phyloP scores from a whole-genome alignment of 257 asterid genomes.

The Capsicum baccatum region DNA sequence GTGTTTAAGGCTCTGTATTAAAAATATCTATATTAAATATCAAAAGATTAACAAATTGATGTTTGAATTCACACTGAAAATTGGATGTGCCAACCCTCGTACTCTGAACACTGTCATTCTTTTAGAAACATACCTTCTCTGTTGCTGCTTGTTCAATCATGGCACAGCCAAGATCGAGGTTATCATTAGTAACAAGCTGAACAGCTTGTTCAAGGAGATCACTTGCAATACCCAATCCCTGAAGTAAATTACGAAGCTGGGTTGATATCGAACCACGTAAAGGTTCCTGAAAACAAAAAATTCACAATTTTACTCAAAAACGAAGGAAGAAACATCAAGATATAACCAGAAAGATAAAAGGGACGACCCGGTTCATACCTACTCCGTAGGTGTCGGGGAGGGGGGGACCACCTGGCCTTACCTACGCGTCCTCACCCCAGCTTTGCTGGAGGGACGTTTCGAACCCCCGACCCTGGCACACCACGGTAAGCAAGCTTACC shows the following conservation, averaged over 20 bases:
- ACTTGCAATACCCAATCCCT: conserved; percentile 55
- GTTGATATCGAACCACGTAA: conserved; percentile 80
- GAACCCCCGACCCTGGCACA: no score
- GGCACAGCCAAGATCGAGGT: conserved; percentile 98
- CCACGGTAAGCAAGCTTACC: no score
- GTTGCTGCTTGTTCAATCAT: conserved; percentile 98
- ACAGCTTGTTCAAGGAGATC: conserved; percentile 87
- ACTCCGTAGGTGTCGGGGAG: no score
- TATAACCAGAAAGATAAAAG: conserved; percentile 22
- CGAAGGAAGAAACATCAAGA: not conserved
- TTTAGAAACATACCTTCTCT: conserved; percentile 65
- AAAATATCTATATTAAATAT: not conserved
- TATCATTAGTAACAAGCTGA: conserved; percentile 88
- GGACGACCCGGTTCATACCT: no score
- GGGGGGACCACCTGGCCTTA: no score
- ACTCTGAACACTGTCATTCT: no score
- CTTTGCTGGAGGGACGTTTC: no score
- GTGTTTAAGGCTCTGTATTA: not conserved
- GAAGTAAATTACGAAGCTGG: conserved; percentile 86
- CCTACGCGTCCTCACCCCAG: no score
- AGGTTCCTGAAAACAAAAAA: conserved; percentile 64
- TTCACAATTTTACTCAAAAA: not conserved
- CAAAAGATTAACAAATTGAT: not conserved
- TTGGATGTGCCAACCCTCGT: no score
- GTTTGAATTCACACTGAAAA: not conserved